phyloP scores from a whole-genome alignment of 805 yeast species.

The Lachancea fermentati region DNA sequence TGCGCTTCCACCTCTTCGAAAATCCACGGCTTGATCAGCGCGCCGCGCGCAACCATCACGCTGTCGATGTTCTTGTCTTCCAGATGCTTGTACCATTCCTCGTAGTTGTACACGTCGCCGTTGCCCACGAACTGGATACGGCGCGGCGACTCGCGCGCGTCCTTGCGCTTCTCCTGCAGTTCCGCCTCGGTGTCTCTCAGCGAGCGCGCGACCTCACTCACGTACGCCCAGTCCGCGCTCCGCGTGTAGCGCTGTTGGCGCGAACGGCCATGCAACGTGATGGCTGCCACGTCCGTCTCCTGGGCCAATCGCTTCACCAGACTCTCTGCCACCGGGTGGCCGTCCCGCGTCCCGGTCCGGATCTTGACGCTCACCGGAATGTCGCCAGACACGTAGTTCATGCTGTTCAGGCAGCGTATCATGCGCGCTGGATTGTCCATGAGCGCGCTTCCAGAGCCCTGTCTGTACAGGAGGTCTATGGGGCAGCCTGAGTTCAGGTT shows the following conservation, averaged over 20 bases:
- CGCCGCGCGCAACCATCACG: slow-evolving; percentile 97
- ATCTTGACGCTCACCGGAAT: slow-evolving; percentile 88
- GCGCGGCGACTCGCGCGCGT: slow-evolving; percentile 49
- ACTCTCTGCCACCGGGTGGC: slow-evolving; percentile 79
- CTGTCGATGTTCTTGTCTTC: slow-evolving; percentile 70
- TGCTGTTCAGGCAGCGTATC: slow-evolving; percentile 72
- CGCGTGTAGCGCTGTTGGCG: slow-evolving; percentile 92
- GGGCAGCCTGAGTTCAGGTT: slow-evolving; percentile 98
- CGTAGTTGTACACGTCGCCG: slow-evolving; percentile 83
- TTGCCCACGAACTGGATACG: slow-evolving; percentile 86
- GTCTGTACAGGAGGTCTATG: slow-evolving; percentile 85
- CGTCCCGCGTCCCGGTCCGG: slow-evolving; percentile 85
- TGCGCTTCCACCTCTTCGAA: slow-evolving; percentile 89
- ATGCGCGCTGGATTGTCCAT: slow-evolving; percentile 84
- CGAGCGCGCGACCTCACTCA: slow-evolving; percentile 62
- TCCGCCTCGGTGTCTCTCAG: slow-evolving; percentile 54
- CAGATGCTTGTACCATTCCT: slow-evolving; percentile 80
- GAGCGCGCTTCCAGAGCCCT: slow-evolving; percentile 94
- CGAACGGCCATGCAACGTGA: slow-evolving; percentile 93
- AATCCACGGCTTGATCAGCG: slow-evolving; percentile 97
- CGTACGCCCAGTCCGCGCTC: slow-evolving; percentile 90
- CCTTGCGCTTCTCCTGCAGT: slow-evolving; percentile 57
- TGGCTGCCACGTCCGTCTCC: slow-evolving; percentile 82
- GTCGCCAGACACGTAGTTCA: slow-evolving; percentile 86
- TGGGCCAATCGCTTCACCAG: slow-evolving; percentile 64